Conservation (phyloP, 345 rosid genomes). For the Gossypium sturtianum region DNA sequence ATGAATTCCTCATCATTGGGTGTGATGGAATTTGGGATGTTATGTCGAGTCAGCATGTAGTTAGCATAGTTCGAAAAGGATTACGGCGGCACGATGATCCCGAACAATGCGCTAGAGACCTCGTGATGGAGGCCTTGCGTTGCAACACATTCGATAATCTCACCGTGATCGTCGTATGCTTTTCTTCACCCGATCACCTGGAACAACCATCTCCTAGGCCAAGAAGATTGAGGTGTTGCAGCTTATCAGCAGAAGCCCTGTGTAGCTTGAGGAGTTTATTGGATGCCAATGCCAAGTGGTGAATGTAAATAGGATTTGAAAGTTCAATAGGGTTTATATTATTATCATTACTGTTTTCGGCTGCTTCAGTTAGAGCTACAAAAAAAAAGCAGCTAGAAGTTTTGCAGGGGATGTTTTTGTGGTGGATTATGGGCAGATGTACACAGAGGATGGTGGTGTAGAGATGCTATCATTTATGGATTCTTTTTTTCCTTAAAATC, state of each 20-base stretch:
- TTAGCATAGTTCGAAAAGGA: conserved; percentile 48
- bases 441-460: conserved; percentile 24
- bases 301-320: conserved; percentile 16
- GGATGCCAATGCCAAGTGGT: conserved; percentile 35
- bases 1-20: conserved; percentile 81
- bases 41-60: conserved; percentile 81
- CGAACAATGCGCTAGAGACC: conserved; percentile 65
- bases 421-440: conserved; percentile 17
- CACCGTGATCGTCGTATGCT: conserved; percentile 67
- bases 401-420: conserved; percentile 23
- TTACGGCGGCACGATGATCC: conserved; percentile 61
- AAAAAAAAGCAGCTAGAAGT: conserved; percentile 30
- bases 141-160: conserved; percentile 66
- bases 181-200: conserved; percentile 35
- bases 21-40: conserved; percentile 88
- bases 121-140: conserved; percentile 63
- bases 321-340: too few relatives aligned
- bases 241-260: conserved; percentile 65
- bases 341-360: conserved; percentile 22
- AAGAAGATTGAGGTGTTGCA: conserved; percentile 43
- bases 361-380: conserved; percentile 26
- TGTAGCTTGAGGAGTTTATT: conserved; percentile 48
- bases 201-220: conserved; percentile 34
- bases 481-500: not conserved
- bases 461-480: not conserved